Evolutionary conservation across 371 early-diverging fungal genomes (phyloP).

Genomic region (Choanephora cucurbitarum): DNA sequence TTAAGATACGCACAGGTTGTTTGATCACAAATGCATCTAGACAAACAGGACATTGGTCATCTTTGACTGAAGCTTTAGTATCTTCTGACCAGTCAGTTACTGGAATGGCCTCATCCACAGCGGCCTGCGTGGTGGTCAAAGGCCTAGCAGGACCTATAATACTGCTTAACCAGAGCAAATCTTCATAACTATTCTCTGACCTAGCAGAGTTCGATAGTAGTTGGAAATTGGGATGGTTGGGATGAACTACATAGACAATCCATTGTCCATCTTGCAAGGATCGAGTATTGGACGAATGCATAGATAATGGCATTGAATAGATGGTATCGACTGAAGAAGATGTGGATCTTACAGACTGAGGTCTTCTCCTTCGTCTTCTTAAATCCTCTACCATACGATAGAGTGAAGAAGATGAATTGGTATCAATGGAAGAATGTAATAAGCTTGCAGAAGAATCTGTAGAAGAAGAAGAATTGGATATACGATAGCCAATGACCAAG

Average conservation of each 20-base stretch:
- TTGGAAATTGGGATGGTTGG: constrained; percentile 10
- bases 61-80: constrained; percentile 22
- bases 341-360: constrained; percentile 5
- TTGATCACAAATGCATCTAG: constrained; percentile 66
- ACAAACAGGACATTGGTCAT: constrained; percentile 61
- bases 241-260: constrained; percentile 44
- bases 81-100: constrained; percentile 40
- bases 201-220: constrained; percentile 12
- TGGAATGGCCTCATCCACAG: constrained; percentile 45
- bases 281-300: constrained; percentile 8
- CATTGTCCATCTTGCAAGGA: constrained; percentile 28
- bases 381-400: constrained; percentile 12
- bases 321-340: constrained; percentile 31
- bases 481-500: constrained; percentile 21
- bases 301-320: constrained; percentile 26
- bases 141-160: constrained; percentile 65
- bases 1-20: constrained; percentile 67
- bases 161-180: constrained; percentile 54
- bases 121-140: constrained; percentile 52
- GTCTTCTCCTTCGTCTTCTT: constrained; percentile 23
- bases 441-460: too few species aligned
- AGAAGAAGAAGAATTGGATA: not conserved
- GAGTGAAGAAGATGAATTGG: not conserved
- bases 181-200: constrained; percentile 52
- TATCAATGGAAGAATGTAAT: too few species aligned